These are phyloP conservation scores for Penicillium dipodomyicola DNA, from an alignment of 495 filamentous ascomycete genomes.

Conservation along the genomic window DNA sequence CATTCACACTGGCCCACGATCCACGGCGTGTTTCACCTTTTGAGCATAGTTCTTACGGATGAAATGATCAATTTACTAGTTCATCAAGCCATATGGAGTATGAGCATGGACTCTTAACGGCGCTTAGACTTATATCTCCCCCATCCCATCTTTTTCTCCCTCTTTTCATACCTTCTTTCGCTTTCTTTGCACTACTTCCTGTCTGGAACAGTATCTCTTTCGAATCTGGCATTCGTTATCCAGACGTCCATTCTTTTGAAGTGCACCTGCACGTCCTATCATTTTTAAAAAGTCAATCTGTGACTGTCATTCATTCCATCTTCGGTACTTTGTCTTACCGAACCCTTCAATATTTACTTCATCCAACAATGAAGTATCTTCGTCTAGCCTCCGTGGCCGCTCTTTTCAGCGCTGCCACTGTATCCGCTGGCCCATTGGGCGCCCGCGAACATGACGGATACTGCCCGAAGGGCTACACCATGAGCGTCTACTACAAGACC, in stretches of 20 bases:
- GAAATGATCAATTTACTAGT: constrained; percentile 16
- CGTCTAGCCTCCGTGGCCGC: constrained; percentile 29
- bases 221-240: constrained; percentile 33
- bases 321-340: not conserved
- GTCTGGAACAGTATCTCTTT: constrained; percentile 28
- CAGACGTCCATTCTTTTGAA: constrained; percentile 37
- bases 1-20: constrained; percentile 13
- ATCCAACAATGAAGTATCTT: constrained; percentile 36
- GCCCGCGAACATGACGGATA: constrained; percentile 16
- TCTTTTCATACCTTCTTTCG: constrained; percentile 11
- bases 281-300: constrained; percentile 5
- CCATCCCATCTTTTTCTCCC: constrained; percentile 3
- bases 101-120: not conserved
- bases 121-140: not conserved
- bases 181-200: constrained; percentile 16
- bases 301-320: constrained; percentile 7
- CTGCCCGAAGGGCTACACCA: constrained; percentile 34
- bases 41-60: not conserved
- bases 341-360: constrained; percentile 3
- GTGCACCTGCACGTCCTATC: constrained; percentile 30
- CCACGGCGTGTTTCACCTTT: constrained; percentile 40
- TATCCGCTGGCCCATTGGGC: constrained; percentile 28
- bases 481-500: constrained; percentile 18
- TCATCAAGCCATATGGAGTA: not conserved
- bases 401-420: constrained; percentile 33